A percentile compares a stretch with the other conserved stretches of the same genome.
Conservation (phyloP, 2,329 filamentous ascomycete species). For the Stachybotrys chartarum region DNA sequence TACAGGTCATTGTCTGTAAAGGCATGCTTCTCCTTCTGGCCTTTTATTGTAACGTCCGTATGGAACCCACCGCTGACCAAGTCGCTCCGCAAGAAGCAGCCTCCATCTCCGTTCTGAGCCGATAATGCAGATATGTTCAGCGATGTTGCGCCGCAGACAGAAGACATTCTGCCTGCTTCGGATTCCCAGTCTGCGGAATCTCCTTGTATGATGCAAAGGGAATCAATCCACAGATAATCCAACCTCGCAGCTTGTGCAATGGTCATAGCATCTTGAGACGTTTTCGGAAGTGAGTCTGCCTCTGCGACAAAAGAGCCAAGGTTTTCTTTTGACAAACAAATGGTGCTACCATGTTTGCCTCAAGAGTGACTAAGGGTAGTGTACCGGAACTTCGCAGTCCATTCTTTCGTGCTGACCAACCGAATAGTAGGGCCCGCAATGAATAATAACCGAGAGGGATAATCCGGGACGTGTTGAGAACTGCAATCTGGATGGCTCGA, state of each 20-base stretch:
- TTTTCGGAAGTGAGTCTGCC: background rate
- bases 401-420: background rate
- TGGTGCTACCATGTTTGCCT: background rate
- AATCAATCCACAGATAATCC: background rate
- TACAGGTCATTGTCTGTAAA: background rate
- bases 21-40: background rate
- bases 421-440: background rate
- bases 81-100: background rate
- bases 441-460: background rate
- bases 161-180: background rate
- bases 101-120: background rate
- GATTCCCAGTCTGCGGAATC: background rate
- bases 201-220: background rate
- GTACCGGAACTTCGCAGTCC: background rate
- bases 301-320: background rate
- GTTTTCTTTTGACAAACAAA: background rate
- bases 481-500: background rate
- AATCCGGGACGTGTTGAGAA: background rate
- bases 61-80: background rate
- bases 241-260: background rate
- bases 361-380: constrained; percentile 1
- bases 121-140: background rate
- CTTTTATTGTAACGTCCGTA: background rate
- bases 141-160: background rate
- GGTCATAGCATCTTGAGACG: background rate